Evolutionary conservation across 2,329 filamentous ascomycete genomes (phyloP).

Genomic region (Gyromitra esculenta): DNA sequence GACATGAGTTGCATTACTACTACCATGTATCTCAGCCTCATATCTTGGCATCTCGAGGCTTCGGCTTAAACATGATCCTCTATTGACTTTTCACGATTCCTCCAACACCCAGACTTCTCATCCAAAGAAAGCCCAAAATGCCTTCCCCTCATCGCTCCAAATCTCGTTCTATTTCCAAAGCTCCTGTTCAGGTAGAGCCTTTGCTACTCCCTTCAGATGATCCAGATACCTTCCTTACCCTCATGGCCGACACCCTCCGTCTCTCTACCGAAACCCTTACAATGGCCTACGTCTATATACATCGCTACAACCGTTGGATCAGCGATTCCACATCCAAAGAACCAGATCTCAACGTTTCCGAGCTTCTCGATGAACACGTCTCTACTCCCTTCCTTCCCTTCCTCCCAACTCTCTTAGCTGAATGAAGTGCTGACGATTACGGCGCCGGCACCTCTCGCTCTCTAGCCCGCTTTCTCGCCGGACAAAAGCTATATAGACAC

Average conservation of each 20-base stretch:
- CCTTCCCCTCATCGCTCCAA: constrained; percentile 43
- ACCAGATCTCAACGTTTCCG: constrained; percentile 39
- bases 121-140: constrained; percentile 25
- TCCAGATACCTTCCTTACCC: constrained; percentile 56
- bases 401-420: constrained; percentile 11
- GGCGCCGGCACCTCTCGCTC: constrained; percentile 8
- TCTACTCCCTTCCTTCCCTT: constrained; percentile 27
- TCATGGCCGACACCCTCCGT: constrained; percentile 59
- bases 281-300: constrained; percentile 59
- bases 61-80: not conserved
- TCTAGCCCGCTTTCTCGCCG: constrained; percentile 19
- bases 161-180: constrained; percentile 32
- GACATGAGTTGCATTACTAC: not conserved
- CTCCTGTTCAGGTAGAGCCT: constrained; percentile 8
- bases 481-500: constrained; percentile 55
- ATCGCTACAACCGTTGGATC: constrained; percentile 59
- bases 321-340: constrained; percentile 45
- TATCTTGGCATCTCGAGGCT: constrained; percentile 32
- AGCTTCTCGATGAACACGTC: constrained; percentile 59
- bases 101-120: not conserved
- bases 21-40: constrained; percentile 40
- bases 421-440: constrained; percentile 34
- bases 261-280: constrained; percentile 59
- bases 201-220: constrained; percentile 43
- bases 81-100: not conserved